Percentiles rank a stretch among this genome's conserved stretches.
These are phyloP conservation scores for Chytriomyces confervae DNA, from an alignment of 192 early-diverging fungal species.

Conservation along the genomic window DNA sequence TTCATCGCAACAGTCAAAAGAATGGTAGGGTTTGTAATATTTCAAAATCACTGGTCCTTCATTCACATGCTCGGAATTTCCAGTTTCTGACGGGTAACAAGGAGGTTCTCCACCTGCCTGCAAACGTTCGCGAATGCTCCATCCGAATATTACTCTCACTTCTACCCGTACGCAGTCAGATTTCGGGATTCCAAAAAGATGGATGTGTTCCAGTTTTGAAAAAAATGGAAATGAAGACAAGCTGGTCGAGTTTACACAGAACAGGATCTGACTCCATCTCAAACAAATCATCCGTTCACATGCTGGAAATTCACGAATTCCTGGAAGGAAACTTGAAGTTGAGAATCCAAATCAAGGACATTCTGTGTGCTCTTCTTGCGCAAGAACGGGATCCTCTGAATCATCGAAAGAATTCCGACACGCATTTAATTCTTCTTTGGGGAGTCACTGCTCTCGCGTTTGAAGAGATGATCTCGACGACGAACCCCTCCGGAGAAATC, in stretches of 20 bases:
- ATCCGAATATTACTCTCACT: slow-evolving; percentile 53
- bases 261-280: neutral
- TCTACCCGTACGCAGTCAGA: slow-evolving; percentile 41
- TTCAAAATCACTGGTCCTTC: slow-evolving; percentile 1
- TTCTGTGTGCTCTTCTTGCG: slow-evolving; percentile 31
- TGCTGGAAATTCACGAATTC: slow-evolving; percentile 18
- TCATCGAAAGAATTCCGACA: slow-evolving; percentile 38
- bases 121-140: slow-evolving; percentile 49
- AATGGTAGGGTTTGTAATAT: slow-evolving; percentile 52
- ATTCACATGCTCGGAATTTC: too few species aligned
- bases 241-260: too few species aligned
- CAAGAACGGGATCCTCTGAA: slow-evolving; percentile 33
- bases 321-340: slow-evolving; percentile 20
- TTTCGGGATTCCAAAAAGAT: neutral
- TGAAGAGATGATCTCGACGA: slow-evolving; percentile 51
- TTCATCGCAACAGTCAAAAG: slow-evolving; percentile 67
- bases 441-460: slow-evolving; percentile 40
- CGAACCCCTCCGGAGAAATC: slow-evolving; percentile 39
- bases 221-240: neutral
- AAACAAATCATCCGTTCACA: neutral
- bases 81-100: slow-evolving; percentile 24
- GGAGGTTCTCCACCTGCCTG: slow-evolving; percentile 38
- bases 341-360: slow-evolving; percentile 48
- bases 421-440: slow-evolving; percentile 47
- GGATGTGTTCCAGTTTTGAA: neutral